Percentiles rank a stretch among this genome's conserved stretches.
These are phyloP conservation scores for Talaromyces atroroseus DNA, from an alignment of 2,329 filamentous ascomycete genomes.

Conservation along the genomic window DNA sequence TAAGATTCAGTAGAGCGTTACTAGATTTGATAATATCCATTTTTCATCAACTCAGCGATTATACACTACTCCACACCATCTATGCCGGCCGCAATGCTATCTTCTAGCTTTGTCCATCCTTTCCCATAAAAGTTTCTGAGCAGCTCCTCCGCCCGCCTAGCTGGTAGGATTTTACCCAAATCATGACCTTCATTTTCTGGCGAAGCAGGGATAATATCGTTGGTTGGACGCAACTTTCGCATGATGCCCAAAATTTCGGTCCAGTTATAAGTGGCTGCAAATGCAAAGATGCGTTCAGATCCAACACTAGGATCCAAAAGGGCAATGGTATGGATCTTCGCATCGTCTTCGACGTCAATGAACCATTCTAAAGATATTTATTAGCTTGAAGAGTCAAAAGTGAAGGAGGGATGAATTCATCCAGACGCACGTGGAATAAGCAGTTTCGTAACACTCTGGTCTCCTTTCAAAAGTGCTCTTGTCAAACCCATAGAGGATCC, in stretches of 20 bases:
- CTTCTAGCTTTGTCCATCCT: constrained; percentile 22
- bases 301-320: constrained; percentile 42
- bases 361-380: constrained; percentile 33
- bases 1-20: too few relatives aligned
- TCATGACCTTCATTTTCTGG: constrained; percentile 18
- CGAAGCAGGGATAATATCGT: constrained; percentile 25
- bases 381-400: neutral
- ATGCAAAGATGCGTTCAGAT: constrained; percentile 51
- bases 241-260: constrained; percentile 37
- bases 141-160: constrained; percentile 21
- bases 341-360: constrained; percentile 47
- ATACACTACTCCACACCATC: neutral
- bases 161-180: constrained; percentile 19
- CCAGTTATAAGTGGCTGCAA: constrained; percentile 44
- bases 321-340: constrained; percentile 50
- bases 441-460: neutral
- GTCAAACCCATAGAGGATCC: constrained; percentile 13
- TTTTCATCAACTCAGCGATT: too few relatives aligned
- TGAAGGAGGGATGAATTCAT: too few relatives aligned
- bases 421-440: neutral
- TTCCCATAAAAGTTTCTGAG: constrained; percentile 20
- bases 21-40: too few relatives aligned
- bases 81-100: constrained; percentile 7
- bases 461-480: neutral
- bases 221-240: constrained; percentile 35